These are phyloP conservation scores for Lactarius tabidus DNA, from an alignment of 768 basidiomycete genomes.

Conservation along the genomic window DNA sequence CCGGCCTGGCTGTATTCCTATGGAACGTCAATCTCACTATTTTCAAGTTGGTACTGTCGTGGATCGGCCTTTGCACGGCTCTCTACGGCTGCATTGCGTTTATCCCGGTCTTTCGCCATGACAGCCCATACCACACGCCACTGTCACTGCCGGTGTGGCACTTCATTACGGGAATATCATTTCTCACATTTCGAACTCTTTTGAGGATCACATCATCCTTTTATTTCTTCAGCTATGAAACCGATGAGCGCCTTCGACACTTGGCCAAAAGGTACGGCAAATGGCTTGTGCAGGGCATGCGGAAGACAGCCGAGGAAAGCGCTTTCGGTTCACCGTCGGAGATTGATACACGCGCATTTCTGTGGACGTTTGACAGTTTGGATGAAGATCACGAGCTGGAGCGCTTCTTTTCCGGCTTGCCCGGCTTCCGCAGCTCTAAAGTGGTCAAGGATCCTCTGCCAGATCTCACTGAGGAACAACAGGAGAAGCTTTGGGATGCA, in stretches of 20 bases:
- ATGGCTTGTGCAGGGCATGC: not conserved
- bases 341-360: not conserved
- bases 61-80: not conserved
- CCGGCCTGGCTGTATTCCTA: too few species aligned
- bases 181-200: not conserved
- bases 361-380: not conserved
- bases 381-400: not conserved
- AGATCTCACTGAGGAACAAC: not conserved
- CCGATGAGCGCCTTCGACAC: too few species aligned
- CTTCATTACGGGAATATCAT: too few species aligned
- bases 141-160: too few species aligned
- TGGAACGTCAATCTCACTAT: too few species aligned
- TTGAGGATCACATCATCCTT: fast-evolving
- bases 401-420: not conserved
- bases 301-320: not conserved
- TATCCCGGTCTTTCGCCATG: not conserved
- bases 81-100: not conserved
- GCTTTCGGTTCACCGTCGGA: not conserved
- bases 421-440: not conserved
- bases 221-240: not conserved
- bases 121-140: too few species aligned
- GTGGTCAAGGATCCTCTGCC: not conserved
- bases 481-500: not conserved
- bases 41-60: not conserved
- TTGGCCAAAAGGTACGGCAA: too few species aligned